These are phyloP conservation scores for Tritrichomonas musculus DNA, from an alignment of 208 protist species.

Conservation along the genomic window DNA sequence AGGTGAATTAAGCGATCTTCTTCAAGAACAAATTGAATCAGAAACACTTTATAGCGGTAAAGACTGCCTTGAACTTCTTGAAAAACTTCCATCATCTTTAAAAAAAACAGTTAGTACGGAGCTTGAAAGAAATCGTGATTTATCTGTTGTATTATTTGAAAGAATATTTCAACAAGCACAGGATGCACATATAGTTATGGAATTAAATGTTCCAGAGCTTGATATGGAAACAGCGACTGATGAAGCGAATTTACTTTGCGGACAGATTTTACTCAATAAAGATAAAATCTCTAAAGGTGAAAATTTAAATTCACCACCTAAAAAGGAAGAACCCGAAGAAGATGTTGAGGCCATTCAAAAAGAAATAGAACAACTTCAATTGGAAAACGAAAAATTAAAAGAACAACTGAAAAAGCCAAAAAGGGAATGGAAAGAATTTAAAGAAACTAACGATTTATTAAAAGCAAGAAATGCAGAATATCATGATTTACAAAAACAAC, in stretches of 20 bases:
- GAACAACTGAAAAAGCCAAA: not conserved
- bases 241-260: not conserved
- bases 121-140: not conserved
- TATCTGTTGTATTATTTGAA: not conserved
- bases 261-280: not conserved
- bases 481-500: not conserved
- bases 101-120: not conserved
- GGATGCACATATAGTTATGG: not conserved
- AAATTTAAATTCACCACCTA: not conserved
- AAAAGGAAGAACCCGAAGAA: not conserved
- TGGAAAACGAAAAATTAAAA: not conserved
- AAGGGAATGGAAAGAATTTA: not conserved
- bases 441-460: not conserved
- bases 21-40: not conserved
- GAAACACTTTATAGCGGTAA: not conserved
- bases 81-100: not conserved
- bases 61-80: not conserved
- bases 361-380: not conserved
- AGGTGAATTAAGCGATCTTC: not conserved
- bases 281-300: not conserved
- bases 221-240: not conserved
- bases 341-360: not conserved
- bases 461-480: not conserved
- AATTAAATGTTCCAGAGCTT: not conserved
- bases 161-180: not conserved